Base-by-base conservation (phyloP, 2,329 filamentous ascomycete species). In the Botrytis hyacinthi region DNA sequence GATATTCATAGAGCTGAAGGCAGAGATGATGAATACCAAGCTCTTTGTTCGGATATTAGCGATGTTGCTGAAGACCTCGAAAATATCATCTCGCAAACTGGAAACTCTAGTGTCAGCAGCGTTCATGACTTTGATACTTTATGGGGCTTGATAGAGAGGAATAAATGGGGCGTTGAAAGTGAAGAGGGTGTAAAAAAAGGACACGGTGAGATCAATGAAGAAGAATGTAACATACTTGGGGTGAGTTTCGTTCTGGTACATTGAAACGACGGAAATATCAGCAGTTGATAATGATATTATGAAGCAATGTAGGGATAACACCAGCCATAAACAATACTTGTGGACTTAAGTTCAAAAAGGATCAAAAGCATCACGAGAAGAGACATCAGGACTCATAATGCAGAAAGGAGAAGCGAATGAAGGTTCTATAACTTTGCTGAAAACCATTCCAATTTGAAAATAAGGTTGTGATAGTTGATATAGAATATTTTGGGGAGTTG, bases 401-500 rank as follows among this genome's bases (percentile, higher is more conserved):
- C 89, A 92, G 78, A 83, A 89, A 0, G 83, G 84, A 0, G 82
- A 87, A 29, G 85, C 89, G 2, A 84, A 87, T 3, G 92, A 94
- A 79, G 87, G 92, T 44, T 94, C 93, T 79, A 88, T 86, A 6
- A 91, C 90, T 0, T 89, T 86, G 0, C 82, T 94, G 1, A 91
- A 91, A 16, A 93, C 93, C 76, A 85, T 94, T 0, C 89, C 90
- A 0, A 85, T 87, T 0, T 85, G 84, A 0, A 86, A 87, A 26
- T 48, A 85, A 84, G 48, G 82, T 93, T 48, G 46, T 48, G 48
- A 80, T 85, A 10, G 86, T 93, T 10, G 85, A 90, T 18, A 88
- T 93, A 72, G 88, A 84, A 0, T 93, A 92, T 75, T 84, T 93
- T 7, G 90, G 89, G 3, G 91, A 94, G 80, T 84, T 94, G 71